Evolutionary conservation across 2,329 filamentous ascomycete genomes (phyloP).

Genomic region (Camillea tinctor): DNA sequence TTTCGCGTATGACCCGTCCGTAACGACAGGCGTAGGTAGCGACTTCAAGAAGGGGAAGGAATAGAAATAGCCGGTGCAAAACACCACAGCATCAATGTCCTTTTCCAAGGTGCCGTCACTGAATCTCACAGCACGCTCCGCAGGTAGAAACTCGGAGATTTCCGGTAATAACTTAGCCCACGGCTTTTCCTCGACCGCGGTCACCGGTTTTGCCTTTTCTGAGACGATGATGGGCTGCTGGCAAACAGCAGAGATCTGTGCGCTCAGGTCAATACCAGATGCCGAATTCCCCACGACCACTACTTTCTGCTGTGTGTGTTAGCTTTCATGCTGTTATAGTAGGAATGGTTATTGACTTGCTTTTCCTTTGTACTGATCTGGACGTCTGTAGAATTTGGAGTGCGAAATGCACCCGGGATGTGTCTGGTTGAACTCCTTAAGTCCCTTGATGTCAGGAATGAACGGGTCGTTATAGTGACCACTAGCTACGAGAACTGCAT

Average conservation of each 20-base stretch:
- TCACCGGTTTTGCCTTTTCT: slow-evolving; percentile 40
- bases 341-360: slow-evolving; percentile 15
- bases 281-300: slow-evolving; percentile 68
- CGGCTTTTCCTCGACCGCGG: slow-evolving; percentile 24
- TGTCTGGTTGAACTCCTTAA: slow-evolving; percentile 49
- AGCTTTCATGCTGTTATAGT: neutral
- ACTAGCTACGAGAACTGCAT: slow-evolving; percentile 62
- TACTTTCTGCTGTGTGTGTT: slow-evolving; percentile 48
- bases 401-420: slow-evolving; percentile 55
- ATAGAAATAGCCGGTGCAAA: slow-evolving; percentile 72
- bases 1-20: slow-evolving; percentile 57
- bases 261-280: slow-evolving; percentile 63
- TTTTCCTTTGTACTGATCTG: slow-evolving; percentile 33
- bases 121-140: slow-evolving; percentile 56
- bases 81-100: slow-evolving; percentile 61
- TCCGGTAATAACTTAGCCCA: slow-evolving; percentile 33
- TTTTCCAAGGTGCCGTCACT: slow-evolving; percentile 55
- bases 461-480: slow-evolving; percentile 63
- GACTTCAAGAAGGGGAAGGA: slow-evolving; percentile 56
- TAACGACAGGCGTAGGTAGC: slow-evolving; percentile 47
- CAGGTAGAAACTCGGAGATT: slow-evolving; percentile 11
- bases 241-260: slow-evolving; percentile 53
- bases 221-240: slow-evolving; percentile 54
- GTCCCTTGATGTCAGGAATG: slow-evolving; percentile 56
- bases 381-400: slow-evolving; percentile 66